Percentiles rank a stretch among this genome's conserved stretches.
phyloP scores from a whole-genome alignment of 1,139 yeast genomes.

The Nematodospora anomalae region DNA sequence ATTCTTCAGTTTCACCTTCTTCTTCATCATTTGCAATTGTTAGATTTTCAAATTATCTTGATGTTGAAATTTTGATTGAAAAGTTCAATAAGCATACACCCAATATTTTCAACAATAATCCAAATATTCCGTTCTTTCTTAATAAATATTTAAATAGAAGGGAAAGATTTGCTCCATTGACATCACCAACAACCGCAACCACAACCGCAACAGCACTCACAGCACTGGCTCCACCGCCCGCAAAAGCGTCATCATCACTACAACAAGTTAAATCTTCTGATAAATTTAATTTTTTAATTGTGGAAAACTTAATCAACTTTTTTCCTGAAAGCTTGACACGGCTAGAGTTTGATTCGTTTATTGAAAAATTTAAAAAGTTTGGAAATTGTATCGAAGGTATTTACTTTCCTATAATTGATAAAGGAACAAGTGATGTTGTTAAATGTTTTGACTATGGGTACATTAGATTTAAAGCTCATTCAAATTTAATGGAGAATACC shows the following conservation, averaged over 20 bases:
- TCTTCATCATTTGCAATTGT: constrained; percentile 32
- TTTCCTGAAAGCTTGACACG: constrained; percentile 22
- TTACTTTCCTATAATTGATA: constrained; percentile 38
- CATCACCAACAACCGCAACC: constrained; percentile 1
- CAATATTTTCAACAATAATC: constrained; percentile 36
- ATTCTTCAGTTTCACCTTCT: not conserved
- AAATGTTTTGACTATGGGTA: constrained; percentile 31
- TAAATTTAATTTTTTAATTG: constrained; percentile 33
- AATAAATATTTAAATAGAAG: constrained; percentile 31
- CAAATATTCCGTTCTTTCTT: constrained; percentile 24
- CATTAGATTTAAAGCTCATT: constrained; percentile 26
- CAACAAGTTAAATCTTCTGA: constrained; percentile 7
- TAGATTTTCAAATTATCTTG: constrained; percentile 37
- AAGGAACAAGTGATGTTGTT: constrained; percentile 19
- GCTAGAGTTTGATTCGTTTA: constrained; percentile 22
- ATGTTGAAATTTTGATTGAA: constrained; percentile 33
- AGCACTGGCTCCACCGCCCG: not conserved
- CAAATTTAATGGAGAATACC: constrained; percentile 24
- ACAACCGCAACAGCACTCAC: not conserved
- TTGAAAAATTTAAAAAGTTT: constrained; percentile 35
- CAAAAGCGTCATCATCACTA: constrained; percentile 4
- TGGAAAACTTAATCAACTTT: constrained; percentile 44
- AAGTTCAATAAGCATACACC: constrained; percentile 19
- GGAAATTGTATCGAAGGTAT: constrained; percentile 41
- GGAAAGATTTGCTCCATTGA: constrained; percentile 19